Evolutionary conservation across 768 basidiomycete genomes (phyloP), one percentile per base, ranked within the genome.

Genomic region (Panaeolus papilionaceus): DNA sequence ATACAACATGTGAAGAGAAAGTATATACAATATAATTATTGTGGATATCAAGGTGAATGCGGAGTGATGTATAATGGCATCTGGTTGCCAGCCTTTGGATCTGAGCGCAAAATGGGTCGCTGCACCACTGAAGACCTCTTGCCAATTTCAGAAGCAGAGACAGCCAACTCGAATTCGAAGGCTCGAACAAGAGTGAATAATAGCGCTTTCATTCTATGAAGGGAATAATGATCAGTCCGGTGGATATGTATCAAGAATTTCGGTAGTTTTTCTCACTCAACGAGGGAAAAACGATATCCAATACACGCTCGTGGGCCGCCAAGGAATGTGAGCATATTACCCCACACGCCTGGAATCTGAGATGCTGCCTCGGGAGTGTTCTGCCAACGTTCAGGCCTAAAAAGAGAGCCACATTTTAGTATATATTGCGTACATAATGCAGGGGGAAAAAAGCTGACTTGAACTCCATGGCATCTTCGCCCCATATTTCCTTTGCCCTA

Each of bases 281-380:
- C 78, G 23, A 91, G 75, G 14, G 90, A 81, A 73, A 91, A 91
- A 3, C 87, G 84, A 73, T 86, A 91, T 0, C 89, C 89, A 40
- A 92, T 90, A 68, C 90, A 92, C 0, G 88, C 83, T 20, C 84
- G 82, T 14, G 88, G 86, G 5, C 91, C 91, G 39, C 88, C 88
- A 2, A 89, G 70, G 81, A 92, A 92, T 0, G 86, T 83, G 40
- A 91, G 72, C 68, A 87, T 72, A 71, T 89, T 84, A 8, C 85
- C 82, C 84, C 85, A 90, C 0, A 91, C 81, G 6, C 89, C 87
- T 4, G 91, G 91, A 23, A 91, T 77, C 0, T 73, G 66, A 3
- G 73, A 72, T 1, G 79, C 83, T 0, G 78, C 78, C 20, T 84
- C 81, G 0, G 89, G 88, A 9, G 80, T 40, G 26, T 64, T 26